These are phyloP conservation scores for Geotrichum armillariae DNA, from an alignment of 1,139 yeast species.

Conservation along the genomic window DNA sequence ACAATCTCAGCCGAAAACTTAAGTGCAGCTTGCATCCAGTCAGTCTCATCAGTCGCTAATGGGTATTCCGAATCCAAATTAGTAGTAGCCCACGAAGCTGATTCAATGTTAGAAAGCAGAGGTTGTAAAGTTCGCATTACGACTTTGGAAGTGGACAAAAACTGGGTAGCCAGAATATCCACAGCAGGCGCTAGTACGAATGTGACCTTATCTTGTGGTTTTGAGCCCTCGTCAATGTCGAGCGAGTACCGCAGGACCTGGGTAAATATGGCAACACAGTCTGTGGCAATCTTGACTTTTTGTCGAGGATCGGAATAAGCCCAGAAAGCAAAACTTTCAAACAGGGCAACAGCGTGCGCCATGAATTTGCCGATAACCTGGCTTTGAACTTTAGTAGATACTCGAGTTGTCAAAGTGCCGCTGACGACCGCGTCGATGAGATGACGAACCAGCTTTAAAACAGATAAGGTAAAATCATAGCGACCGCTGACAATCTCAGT, in stretches of 20 bases:
- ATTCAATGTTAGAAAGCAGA: constrained; percentile 52
- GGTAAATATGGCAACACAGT: constrained; percentile 56
- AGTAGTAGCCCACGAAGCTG: constrained; percentile 44
- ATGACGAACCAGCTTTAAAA: constrained; percentile 55
- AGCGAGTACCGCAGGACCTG: constrained; percentile 56
- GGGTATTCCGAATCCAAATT: constrained; percentile 47
- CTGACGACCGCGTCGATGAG: constrained; percentile 57
- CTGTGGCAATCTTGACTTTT: constrained; percentile 61
- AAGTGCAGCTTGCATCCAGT: constrained; percentile 41
- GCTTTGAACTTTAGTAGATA: constrained; percentile 50
- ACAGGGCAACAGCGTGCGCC: constrained; percentile 60
- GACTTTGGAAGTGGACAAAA: constrained; percentile 53
- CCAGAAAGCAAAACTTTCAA: constrained; percentile 76
- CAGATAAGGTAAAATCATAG: constrained; percentile 60
- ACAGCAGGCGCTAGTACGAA: constrained; percentile 54
- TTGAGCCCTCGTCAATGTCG: constrained; percentile 52
- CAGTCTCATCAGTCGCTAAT: constrained; percentile 33
- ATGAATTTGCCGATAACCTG: constrained; percentile 58
- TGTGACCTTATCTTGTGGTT: constrained; percentile 47
- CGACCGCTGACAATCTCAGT: constrained; percentile 71
- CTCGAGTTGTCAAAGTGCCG: constrained; percentile 35
- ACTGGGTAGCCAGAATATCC: constrained; percentile 52
- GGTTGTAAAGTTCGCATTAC: constrained; percentile 61
- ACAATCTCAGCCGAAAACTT: constrained; percentile 49
- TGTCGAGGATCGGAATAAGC: constrained; percentile 57